A percentile compares a stretch with the other conserved stretches of the same genome.
These are phyloP conservation scores for Angophora floribunda DNA, from an alignment of 345 rosid species.

Conservation along the genomic window DNA sequence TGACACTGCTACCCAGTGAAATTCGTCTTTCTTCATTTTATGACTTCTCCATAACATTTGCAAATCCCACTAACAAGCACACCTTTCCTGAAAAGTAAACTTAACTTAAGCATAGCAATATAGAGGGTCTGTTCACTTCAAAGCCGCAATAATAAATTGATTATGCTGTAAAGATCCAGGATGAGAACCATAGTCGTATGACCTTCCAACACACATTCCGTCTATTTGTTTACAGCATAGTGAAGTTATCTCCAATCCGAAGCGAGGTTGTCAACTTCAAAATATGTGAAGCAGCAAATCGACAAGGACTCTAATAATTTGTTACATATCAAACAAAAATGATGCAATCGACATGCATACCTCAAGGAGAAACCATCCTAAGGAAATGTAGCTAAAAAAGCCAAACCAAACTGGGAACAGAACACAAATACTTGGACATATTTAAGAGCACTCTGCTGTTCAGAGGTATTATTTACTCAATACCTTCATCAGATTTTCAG, in stretches of 20 bases:
- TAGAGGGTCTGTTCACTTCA: no score
- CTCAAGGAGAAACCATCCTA: neutral
- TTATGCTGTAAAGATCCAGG: no score
- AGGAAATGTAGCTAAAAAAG: neutral
- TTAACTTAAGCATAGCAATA: no score
- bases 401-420: neutral
- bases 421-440: neutral
- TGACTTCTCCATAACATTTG: neutral
- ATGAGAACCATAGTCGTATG: no score
- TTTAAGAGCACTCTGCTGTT: neutral
- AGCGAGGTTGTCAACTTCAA: neutral
- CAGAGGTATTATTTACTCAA: neutral
- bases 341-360: neutral
- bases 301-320: neutral
- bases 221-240: neutral
- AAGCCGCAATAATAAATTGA: no score
- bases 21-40: no score
- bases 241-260: accelerated
- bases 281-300: neutral
- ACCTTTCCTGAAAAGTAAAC: neutral
- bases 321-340: neutral
- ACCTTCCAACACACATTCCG: no score
- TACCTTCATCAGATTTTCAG: neutral
- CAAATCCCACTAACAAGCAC: no score
- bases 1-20: no score